These are phyloP conservation scores for Flagelloscypha sp. DNA, from an alignment of 768 basidiomycete species.

Conservation along the genomic window DNA sequence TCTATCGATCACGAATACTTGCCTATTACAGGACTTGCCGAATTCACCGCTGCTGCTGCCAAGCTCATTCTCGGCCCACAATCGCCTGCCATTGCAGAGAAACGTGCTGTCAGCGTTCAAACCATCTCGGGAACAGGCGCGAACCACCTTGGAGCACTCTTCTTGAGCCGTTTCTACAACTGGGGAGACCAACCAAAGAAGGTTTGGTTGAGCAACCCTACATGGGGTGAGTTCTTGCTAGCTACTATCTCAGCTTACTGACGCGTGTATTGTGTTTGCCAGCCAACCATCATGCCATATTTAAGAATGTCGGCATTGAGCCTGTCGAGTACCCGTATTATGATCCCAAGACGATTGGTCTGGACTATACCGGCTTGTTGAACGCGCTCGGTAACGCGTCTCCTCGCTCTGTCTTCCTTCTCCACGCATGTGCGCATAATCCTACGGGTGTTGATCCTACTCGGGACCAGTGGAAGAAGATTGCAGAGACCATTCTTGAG, in stretches of 20 bases:
- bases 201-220: slow-evolving; percentile 85
- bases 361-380: slow-evolving; percentile 71
- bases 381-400: slow-evolving; percentile 54
- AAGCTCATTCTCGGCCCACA: slow-evolving; percentile 72
- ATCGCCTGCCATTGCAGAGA: slow-evolving; percentile 62
- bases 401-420: slow-evolving; percentile 72
- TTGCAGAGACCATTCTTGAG: slow-evolving; percentile 63
- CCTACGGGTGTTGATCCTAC: slow-evolving; percentile 96
- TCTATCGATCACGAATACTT: slow-evolving; percentile 87
- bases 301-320: slow-evolving; percentile 82
- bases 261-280: slow-evolving; percentile 2
- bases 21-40: slow-evolving; percentile 80
- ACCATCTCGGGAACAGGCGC: slow-evolving; percentile 96
- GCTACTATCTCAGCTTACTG: slow-evolving; percentile 2
- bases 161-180: slow-evolving; percentile 76
- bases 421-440: slow-evolving; percentile 96
- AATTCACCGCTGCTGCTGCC: slow-evolving; percentile 76
- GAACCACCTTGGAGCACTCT: slow-evolving; percentile 86
- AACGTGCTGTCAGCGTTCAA: slow-evolving; percentile 73
- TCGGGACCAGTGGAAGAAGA: slow-evolving; percentile 70
- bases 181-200: slow-evolving; percentile 56
- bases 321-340: slow-evolving; percentile 92
- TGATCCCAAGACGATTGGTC: slow-evolving; percentile 79
- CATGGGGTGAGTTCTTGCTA: slow-evolving; percentile 66
- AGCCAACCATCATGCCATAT: slow-evolving; percentile 89